phyloP scores from a whole-genome alignment of 2,329 filamentous ascomycete genomes.

The Pleomassaria siparia region DNA sequence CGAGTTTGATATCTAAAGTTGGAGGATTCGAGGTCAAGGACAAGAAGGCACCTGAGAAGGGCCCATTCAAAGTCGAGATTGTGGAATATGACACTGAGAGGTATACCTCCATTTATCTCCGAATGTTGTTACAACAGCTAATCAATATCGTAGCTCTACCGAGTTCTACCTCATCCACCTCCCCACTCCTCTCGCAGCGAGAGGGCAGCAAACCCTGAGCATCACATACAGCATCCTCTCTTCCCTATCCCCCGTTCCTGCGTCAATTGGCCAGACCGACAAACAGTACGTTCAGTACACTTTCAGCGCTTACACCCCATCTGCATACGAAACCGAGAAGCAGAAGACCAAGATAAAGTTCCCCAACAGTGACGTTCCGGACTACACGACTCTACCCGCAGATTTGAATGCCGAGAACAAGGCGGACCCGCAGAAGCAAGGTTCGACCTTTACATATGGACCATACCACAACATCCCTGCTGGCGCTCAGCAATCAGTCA shows the following conservation, averaged over 20 bases:
- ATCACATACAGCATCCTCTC: conserved; percentile 83
- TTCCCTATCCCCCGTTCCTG: conserved; percentile 77
- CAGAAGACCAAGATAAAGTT: conserved; percentile 98
- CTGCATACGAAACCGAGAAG: conserved; percentile 81
- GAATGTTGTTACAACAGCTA: conserved; percentile 6
- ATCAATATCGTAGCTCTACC: conserved; percentile 46
- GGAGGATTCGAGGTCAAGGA: conserved; percentile 91
- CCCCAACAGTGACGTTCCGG: conserved; percentile 72
- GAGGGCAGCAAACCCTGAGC: conserved; percentile 78
- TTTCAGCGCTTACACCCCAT: conserved; percentile 83
- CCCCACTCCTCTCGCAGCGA: conserved; percentile 72
- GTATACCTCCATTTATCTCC: conserved; percentile 40
- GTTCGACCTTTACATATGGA: conserved; percentile 84
- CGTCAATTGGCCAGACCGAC: conserved; percentile 78
- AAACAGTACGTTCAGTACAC: conserved; percentile 83
- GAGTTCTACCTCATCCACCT: conserved; percentile 85
- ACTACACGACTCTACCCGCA: conserved; percentile 74
- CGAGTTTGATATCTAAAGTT: conserved; percentile 71
- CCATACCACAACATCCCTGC: conserved; percentile 83
- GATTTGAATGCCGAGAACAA: conserved; percentile 60
- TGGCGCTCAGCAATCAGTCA: conserved; percentile 70
- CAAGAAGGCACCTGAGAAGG: conserved; percentile 73
- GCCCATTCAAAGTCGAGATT: conserved; percentile 68
- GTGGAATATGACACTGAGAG: conserved; percentile 60
- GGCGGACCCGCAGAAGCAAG: conserved; percentile 77